Evolutionary conservation across 1,284 basidiomycete species (phyloP), one percentile per base, ranked within the genome.

Genomic region (Ustanciosporium gigantosporum): DNA sequence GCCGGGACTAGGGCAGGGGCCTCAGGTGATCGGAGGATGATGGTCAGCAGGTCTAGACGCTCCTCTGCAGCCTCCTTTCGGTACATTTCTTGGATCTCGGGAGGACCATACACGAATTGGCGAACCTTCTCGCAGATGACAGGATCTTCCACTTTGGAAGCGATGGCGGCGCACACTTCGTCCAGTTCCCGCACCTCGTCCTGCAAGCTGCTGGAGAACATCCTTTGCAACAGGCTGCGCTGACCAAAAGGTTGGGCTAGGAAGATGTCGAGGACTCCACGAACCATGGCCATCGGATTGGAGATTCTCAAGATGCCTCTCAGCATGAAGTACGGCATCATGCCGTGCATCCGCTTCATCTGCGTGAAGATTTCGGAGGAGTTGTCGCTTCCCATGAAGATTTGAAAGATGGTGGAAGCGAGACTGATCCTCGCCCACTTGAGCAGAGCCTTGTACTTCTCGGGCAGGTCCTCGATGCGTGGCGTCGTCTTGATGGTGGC

Each of bases 301-400:
- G 90, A 94, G 64, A 99, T 89, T 78, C 86, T 88, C 57, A 99
- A 81, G 16, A 92, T 88, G 5, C 90, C 84, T 77, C 92, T 94
- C 53, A 98, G 84, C 81, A 97, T 86, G 74, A 97, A 91, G 80
- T 99, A 99, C 3, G 94, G 94, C 91, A 98, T 96, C 50, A 96
- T 81, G 1, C 90, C 90, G 76, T 99, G 95, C 45, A 96, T 85
- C 32, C 93, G 85, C 80, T 97, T 98, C 59, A 99, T 80, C 57
- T 86, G 84, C 1, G 89, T 83, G 64, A 97, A 88, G 11, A 86
- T 88, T 67, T 95, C 89, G 3, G 92, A 94, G 9, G 92, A 89
- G 49, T 87, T 88, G 79, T 99, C 94, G 14, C 90, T 86, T 1
- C 94, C 94, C 25, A 96, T 86, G 69, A 93, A 94, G 37, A 90